Evolutionary conservation across 2,329 filamentous ascomycete species (phyloP), one percentile per base, ranked within the genome.

Genomic region (Pseudogymnoascus sp.): DNA sequence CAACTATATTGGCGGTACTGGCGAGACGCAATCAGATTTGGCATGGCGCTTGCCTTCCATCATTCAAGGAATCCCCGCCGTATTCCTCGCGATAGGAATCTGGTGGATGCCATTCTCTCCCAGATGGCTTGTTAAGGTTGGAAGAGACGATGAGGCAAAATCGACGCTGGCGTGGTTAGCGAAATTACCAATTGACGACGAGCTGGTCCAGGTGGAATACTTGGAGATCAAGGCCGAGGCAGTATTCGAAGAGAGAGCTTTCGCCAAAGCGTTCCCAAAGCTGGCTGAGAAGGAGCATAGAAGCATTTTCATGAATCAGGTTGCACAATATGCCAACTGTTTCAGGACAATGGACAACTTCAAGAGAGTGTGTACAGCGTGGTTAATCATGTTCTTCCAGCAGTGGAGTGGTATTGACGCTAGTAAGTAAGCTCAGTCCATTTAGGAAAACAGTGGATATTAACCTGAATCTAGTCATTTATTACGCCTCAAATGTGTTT

Each of bases 401-500:
- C 77, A 79, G 63, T 77, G 75, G 71, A 73, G 68, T 26, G 76
- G 75, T 44, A 74, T 77, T 15, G 75, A 78, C 63, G 74, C 76
- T 0, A 72, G 60, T 66, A 17, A 59, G 58, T 31, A 24, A 7
- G 4, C 21, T 21, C 39, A 40, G 39, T 40, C 39, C 39, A 21
- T 40, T 50, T 15, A 35, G 15, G 21, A 57, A 57, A 57, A 8
- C 47, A 35, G 4, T 24, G 47, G 47, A 10, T 21, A 68, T 77
- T 6, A 78, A 80, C 10, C 79, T 81, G 63, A 65, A 74, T 68
- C 65, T 73, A 60, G 71, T 72, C n/a, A 68, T 70, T 65, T 84
- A 84, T 70, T 82, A 81, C 67, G 75, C 74, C 2, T 85, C 84
- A 0, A 84, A 82, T 1, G 81, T 89, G 2, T 89, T 89, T 72